Conservation (phyloP, 306 rosid genomes). For the Mimosa pudica region DNA sequence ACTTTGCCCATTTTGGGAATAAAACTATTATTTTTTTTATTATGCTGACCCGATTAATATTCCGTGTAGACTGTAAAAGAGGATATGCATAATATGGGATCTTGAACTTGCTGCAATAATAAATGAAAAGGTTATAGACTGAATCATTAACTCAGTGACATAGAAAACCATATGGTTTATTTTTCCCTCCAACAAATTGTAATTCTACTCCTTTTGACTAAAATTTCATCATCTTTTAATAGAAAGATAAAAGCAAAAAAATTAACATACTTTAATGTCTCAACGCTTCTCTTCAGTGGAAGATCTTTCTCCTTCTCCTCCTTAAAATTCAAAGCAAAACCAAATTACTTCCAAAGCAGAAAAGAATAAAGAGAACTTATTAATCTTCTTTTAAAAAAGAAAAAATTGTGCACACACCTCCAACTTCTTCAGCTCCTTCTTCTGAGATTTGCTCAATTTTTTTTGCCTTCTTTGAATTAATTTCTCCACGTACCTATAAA, state of each 20-base stretch:
- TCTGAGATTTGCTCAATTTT: constrained; percentile 70
- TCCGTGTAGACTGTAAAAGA: constrained; percentile 66
- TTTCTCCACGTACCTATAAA: constrained; percentile 43
- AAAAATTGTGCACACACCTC: constrained; percentile 53
- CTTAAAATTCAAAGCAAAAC: constrained; percentile 43
- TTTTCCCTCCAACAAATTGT: not conserved
- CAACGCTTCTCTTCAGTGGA: constrained; percentile 58
- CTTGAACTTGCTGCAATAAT: constrained; percentile 62
- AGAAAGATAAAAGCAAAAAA: not conserved
- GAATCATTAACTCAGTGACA: constrained; percentile 27
- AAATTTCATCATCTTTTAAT: not conserved
- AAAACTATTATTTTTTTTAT: too few relatives aligned
- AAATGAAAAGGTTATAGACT: constrained; percentile 9
- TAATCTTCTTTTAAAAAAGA: not conserved
- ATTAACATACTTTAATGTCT: constrained; percentile 63
- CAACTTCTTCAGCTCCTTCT: constrained; percentile 67
- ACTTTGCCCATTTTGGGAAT: too few relatives aligned
- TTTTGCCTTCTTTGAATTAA: constrained; percentile 40
- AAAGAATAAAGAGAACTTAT: constrained; percentile 24
- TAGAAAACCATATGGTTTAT: not conserved
- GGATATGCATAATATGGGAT: constrained; percentile 73
- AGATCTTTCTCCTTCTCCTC: constrained; percentile 65
- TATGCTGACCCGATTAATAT: constrained; percentile 64
- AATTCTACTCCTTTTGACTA: not conserved
- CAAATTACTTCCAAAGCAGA: constrained; percentile 27